phyloP scores from a whole-genome alignment of 768 basidiomycete genomes.

The Tylopilus rubrobrunneus region DNA sequence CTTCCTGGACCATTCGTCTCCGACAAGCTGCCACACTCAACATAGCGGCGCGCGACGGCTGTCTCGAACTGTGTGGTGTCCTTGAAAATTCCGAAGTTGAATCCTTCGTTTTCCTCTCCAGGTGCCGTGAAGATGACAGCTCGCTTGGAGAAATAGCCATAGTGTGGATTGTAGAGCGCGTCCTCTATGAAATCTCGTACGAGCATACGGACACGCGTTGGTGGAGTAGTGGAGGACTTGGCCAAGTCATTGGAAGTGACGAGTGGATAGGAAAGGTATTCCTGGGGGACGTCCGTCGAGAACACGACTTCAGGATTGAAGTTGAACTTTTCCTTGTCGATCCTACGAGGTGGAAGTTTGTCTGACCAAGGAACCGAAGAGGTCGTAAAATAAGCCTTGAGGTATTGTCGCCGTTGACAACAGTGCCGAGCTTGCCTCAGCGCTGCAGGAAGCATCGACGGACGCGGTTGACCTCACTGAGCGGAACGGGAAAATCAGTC shows the following conservation, averaged over 20 bases:
- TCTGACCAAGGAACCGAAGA: slow-evolving; percentile 14
- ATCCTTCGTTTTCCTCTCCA: slow-evolving; percentile 36
- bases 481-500: slow-evolving; percentile 6
- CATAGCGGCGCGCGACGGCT: slow-evolving; percentile 74
- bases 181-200: slow-evolving; percentile 97
- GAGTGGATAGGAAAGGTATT: slow-evolving; percentile 46
- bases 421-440: slow-evolving; percentile 15
- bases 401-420: slow-evolving; percentile 20
- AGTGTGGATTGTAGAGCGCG: slow-evolving; percentile 92
- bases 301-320: slow-evolving; percentile 66
- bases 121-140: slow-evolving; percentile 82
- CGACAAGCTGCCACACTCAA: slow-evolving; percentile 58
- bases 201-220: slow-evolving; percentile 86
- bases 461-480: not conserved
- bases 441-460: slow-evolving; percentile 21
- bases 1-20: slow-evolving; percentile 65
- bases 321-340: slow-evolving; percentile 62
- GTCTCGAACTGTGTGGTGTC: slow-evolving; percentile 77
- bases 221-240: slow-evolving; percentile 48
- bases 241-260: slow-evolving; percentile 74
- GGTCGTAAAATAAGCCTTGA: slow-evolving; percentile 26
- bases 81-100: slow-evolving; percentile 67
- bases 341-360: slow-evolving; percentile 8
- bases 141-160: slow-evolving; percentile 95
- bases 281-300: slow-evolving; percentile 40